phyloP scores from a whole-genome alignment of 176 grass and related monocot genomes.

The Triticum turgidum region DNA sequence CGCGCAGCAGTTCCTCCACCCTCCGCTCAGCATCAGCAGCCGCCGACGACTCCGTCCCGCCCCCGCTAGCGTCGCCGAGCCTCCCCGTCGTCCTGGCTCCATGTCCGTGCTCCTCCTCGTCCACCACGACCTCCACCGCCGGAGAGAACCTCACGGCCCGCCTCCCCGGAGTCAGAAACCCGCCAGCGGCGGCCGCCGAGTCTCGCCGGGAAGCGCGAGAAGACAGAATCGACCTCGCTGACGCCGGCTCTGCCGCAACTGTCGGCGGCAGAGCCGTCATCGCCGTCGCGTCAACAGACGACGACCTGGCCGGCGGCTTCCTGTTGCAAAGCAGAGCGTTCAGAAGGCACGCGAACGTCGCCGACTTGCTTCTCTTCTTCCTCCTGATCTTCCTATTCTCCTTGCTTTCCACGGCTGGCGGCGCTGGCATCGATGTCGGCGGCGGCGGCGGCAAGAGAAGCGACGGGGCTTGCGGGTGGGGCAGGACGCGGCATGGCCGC shows the following conservation, averaged over 20 bases:
- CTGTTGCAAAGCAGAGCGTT: slow-evolving; percentile 45
- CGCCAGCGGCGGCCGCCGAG: slow-evolving; percentile 14
- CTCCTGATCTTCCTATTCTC: slow-evolving; percentile 3
- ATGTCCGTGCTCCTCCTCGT: slow-evolving; percentile 41
- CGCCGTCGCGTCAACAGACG: not conserved
- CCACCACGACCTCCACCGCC: slow-evolving; percentile 56
- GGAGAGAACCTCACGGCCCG: slow-evolving; percentile 79
- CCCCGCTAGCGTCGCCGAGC: not conserved
- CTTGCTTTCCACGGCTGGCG: not conserved
- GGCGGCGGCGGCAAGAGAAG: slow-evolving; percentile 13
- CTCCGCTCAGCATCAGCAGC: slow-evolving; percentile 33
- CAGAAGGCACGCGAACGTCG: slow-evolving; percentile 43
- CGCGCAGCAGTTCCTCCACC: slow-evolving; percentile 56
- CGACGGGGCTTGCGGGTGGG: slow-evolving; percentile 37
- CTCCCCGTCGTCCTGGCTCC: slow-evolving; percentile 26
- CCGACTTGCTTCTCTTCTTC: slow-evolving; percentile 26
- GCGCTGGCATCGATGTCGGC: no score
- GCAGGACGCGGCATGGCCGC: slow-evolving; percentile 41
- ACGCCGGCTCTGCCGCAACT: not conserved
- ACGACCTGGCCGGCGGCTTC: slow-evolving; percentile 13
- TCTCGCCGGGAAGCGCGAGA: slow-evolving; percentile 46
- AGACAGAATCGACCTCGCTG: slow-evolving; percentile 52
- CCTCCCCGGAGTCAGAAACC: slow-evolving; percentile 34
- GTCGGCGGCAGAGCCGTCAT: not conserved
- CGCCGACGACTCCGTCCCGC: not conserved